Evolutionary conservation across 108 stramenopile species (phyloP).

Genomic region (Skeletonema grethae): DNA sequence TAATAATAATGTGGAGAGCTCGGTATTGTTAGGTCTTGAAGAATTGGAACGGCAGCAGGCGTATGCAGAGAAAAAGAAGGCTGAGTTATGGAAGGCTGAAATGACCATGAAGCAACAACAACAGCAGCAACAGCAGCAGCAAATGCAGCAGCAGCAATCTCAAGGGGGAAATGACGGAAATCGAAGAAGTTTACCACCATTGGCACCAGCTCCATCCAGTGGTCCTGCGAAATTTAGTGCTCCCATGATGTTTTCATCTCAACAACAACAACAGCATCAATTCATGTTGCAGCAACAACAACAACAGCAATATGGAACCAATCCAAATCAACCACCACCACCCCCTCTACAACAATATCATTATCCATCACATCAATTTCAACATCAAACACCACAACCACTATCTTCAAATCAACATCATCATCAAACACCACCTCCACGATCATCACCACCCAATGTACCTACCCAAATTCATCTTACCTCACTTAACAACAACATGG

Average conservation of each 20-base stretch:
- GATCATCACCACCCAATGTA: background rate
- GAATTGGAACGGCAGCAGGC: conserved; percentile 59
- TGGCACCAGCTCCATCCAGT: conserved; percentile 7
- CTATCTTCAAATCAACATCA: background rate
- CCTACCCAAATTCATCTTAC: background rate
- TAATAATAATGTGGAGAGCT: conserved; percentile 7
- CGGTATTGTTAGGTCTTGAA: conserved; percentile 44
- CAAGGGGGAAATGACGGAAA: background rate
- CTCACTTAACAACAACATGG: background rate
- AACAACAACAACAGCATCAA: conserved; percentile 6
- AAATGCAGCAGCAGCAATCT: too few relatives aligned
- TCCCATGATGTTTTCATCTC: conserved; percentile 3
- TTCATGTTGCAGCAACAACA: background rate
- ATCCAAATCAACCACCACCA: background rate
- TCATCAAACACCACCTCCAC: background rate
- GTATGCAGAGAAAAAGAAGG: conserved; percentile 37
- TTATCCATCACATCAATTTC: background rate
- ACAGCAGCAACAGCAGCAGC: background rate
- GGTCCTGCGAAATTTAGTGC: background rate
- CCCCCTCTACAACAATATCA: background rate
- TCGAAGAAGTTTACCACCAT: conserved; percentile 13
- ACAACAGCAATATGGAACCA: background rate
- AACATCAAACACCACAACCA: background rate
- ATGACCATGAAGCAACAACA: conserved; percentile 18
- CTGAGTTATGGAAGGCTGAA: conserved; percentile 2